Conservation (phyloP, 352 stramenopile genomes). For the Phytophthora pseudosyringae region DNA sequence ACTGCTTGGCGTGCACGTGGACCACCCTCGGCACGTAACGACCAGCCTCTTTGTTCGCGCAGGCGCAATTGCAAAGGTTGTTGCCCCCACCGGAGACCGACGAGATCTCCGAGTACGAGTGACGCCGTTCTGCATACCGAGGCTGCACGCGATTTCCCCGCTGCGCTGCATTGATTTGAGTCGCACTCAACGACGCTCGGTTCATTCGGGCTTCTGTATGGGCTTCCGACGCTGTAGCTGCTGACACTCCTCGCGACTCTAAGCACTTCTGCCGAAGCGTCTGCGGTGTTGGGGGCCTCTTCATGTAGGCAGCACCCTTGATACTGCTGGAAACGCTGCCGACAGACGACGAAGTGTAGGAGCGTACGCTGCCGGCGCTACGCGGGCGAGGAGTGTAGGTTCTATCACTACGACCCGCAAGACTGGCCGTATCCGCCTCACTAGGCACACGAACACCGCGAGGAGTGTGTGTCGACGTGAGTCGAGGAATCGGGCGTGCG, state of each 20-base stretch:
- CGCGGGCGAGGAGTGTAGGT: conserved; percentile 38
- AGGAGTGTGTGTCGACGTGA: conserved; percentile 5
- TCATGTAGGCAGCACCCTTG: conserved; percentile 64
- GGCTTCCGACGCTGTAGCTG: conserved; percentile 20
- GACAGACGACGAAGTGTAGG: conserved; percentile 31
- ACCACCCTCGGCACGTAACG: conserved; percentile 47
- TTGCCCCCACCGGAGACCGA: conserved; percentile 18
- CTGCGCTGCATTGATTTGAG: conserved; percentile 10
- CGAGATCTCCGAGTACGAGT: conserved; percentile 47
- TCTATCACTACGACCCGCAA: conserved; percentile 14
- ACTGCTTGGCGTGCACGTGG: conserved; percentile 69
- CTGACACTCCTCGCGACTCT: conserved; percentile 48
- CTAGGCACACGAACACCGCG: conserved; percentile 8
- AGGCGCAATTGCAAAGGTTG: conserved; percentile 16
- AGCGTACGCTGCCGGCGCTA: conserved; percentile 64
- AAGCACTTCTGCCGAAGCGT: conserved; percentile 74
- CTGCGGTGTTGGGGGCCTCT: conserved; percentile 60
- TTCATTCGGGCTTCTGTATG: conserved; percentile 45
- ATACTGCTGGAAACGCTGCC: conserved; percentile 38
- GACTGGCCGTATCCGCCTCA: conserved; percentile 21
- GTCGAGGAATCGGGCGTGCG: conserved; percentile 5
- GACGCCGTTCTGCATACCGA: conserved; percentile 33
- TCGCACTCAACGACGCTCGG: conserved; percentile 22
- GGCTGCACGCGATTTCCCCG: conserved; percentile 8
- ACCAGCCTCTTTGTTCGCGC: conserved; percentile 19